Percentiles rank a stretch among this genome's conserved stretches.
phyloP scores from a whole-genome alignment of 2,329 filamentous ascomycete genomes.

The Arthroderma sp. region DNA sequence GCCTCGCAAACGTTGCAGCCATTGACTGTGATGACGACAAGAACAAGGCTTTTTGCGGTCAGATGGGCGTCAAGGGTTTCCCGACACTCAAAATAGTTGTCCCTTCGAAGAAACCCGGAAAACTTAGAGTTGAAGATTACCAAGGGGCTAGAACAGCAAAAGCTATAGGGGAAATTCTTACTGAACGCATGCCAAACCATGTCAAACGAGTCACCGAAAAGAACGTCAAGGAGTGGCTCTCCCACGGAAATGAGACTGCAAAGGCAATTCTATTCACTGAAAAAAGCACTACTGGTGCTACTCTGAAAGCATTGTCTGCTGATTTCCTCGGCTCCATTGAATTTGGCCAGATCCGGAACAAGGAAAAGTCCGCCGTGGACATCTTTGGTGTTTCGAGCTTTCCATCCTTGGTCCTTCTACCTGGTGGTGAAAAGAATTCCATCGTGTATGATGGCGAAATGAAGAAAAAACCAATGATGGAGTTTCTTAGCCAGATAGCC shows the following conservation, averaged over 20 bases:
- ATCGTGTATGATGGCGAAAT: conserved; percentile 70
- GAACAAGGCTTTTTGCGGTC: conserved; percentile 78
- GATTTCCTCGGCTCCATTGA: conserved; percentile 74
- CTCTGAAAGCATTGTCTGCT: conserved; percentile 74
- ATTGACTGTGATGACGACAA: conserved; percentile 87
- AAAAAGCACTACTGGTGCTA: conserved; percentile 74
- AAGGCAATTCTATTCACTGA: conserved; percentile 90
- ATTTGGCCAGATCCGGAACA: conserved; percentile 72
- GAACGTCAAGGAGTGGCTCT: conserved; percentile 63
- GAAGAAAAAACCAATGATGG: conserved; percentile 68
- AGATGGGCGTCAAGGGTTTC: conserved; percentile 84
- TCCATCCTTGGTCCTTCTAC: conserved; percentile 69
- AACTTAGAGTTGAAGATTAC: conserved; percentile 81
- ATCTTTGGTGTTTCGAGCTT: conserved; percentile 66
- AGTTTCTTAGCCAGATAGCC: conserved; percentile 70
- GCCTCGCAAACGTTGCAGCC: conserved; percentile 85
- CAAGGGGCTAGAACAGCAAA: conserved; percentile 72
- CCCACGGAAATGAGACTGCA: conserved; percentile 52
- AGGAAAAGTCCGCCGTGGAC: conserved; percentile 59
- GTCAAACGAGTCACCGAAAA: conserved; percentile 72
- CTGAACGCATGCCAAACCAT: conserved; percentile 81
- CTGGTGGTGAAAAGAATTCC: conserved; percentile 54
- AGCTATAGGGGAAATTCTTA: conserved; percentile 73
- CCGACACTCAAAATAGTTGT: conserved; percentile 89
- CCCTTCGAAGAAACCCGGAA: conserved; percentile 67